Percentiles rank a stretch among this genome's conserved stretches.
These are phyloP conservation scores for Wallacemonas sp. DNA, from an alignment of 208 protist genomes.

Conservation along the genomic window DNA sequence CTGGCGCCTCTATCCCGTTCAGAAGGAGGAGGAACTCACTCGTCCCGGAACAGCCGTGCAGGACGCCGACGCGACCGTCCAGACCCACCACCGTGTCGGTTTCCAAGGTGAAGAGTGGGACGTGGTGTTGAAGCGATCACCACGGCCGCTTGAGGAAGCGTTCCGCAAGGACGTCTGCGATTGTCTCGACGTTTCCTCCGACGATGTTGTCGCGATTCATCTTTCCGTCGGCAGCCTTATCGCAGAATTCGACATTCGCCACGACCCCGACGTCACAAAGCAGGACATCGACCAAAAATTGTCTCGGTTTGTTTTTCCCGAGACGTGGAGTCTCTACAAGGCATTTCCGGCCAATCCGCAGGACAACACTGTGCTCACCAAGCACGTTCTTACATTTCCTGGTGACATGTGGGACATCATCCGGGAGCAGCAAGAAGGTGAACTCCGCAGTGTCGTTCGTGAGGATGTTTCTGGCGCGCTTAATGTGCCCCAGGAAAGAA, in stretches of 20 bases:
- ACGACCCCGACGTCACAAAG: slow-evolving; percentile 18
- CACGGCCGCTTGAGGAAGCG: neutral
- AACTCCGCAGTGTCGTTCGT: slow-evolving; percentile 11
- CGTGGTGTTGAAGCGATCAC: neutral
- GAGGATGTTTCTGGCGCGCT: neutral
- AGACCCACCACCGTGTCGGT: slow-evolving; percentile 35
- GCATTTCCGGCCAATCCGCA: slow-evolving; percentile 3
- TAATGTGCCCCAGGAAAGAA: neutral
- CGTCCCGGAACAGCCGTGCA: slow-evolving; percentile 7
- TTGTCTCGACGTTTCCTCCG: slow-evolving; percentile 6
- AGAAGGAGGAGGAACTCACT: slow-evolving; percentile 14
- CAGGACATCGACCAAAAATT: slow-evolving; percentile 13
- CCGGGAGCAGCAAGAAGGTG: slow-evolving; percentile 15
- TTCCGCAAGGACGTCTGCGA: slow-evolving; percentile 29
- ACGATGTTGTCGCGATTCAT: slow-evolving; percentile 2
- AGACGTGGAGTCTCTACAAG: slow-evolving; percentile 16
- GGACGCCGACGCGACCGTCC: neutral
- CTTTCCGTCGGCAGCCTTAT: slow-evolving; percentile 28
- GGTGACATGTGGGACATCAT: slow-evolving; percentile 8
- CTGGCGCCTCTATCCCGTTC: slow-evolving; percentile 31
- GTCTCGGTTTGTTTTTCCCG: slow-evolving; percentile 5
- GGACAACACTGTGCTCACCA: slow-evolving; percentile 7
- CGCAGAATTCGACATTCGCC: slow-evolving; percentile 27
- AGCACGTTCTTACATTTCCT: slow-evolving; percentile 7
- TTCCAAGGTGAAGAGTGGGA: slow-evolving; percentile 27